Evolutionary conservation across 495 filamentous ascomycete genomes (phyloP).

Genomic region (Xylaria flabelliformis): DNA sequence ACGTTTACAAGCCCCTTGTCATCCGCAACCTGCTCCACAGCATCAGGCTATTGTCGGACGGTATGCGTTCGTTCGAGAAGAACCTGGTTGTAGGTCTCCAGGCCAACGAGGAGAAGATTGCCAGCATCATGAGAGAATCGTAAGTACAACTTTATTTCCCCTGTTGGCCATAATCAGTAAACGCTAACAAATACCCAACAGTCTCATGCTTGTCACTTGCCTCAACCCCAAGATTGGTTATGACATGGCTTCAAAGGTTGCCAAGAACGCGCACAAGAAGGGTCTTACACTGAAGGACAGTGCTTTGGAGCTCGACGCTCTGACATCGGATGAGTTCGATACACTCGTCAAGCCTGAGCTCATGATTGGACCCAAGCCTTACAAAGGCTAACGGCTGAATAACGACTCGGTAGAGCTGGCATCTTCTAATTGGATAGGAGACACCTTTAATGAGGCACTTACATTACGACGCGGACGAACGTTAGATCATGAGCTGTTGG

Average conservation of each 20-base stretch:
- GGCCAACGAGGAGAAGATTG: conserved; percentile 92
- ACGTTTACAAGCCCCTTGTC: conserved; percentile 97
- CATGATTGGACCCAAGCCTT: conserved; percentile 84
- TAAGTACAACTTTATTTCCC: conserved; percentile 44
- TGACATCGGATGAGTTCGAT: conserved; percentile 92
- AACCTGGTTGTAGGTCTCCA: conserved; percentile 88
- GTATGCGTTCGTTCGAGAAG: conserved; percentile 92
- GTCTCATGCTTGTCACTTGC: conserved; percentile 98
- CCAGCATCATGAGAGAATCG: conserved; percentile 84
- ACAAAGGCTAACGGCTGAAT: conserved; percentile 44
- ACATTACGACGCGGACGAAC: neutral
- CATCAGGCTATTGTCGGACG: conserved; percentile 82
- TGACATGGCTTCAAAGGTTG: conserved; percentile 96
- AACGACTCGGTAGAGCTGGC: neutral
- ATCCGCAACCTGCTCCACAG: conserved; percentile 96
- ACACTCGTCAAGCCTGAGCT: conserved; percentile 90
- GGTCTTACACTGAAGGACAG: conserved; percentile 89
- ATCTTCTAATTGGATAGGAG: neutral
- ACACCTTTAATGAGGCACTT: neutral
- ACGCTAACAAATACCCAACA: conserved; percentile 42
- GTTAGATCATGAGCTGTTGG: neutral
- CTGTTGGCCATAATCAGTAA: neutral
- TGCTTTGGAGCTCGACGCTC: conserved; percentile 89
- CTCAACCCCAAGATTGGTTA: conserved; percentile 98
- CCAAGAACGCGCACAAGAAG: conserved; percentile 99